Evolutionary conservation across 1,139 yeast genomes (phyloP).

Genomic region (Taphrina deformans): DNA sequence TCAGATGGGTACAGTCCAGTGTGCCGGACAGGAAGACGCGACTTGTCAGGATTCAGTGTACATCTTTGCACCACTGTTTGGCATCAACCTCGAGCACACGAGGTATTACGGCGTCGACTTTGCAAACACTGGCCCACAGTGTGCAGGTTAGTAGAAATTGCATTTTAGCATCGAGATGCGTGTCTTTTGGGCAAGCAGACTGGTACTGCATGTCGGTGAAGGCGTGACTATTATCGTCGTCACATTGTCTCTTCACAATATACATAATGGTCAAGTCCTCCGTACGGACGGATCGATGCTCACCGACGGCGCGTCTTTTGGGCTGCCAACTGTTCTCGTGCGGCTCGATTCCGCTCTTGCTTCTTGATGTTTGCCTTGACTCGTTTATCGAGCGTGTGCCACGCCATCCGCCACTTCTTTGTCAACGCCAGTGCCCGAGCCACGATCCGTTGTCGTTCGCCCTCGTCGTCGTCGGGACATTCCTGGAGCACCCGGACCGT

Average conservation of each 20-base stretch:
- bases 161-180: too few relatives aligned
- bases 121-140: not conserved
- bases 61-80: not conserved
- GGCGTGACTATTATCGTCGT: not conserved
- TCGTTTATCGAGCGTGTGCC: slow-evolving; percentile 9
- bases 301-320: slow-evolving; percentile 5
- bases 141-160: too few relatives aligned
- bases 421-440: slow-evolving; percentile 1
- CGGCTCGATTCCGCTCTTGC: slow-evolving; percentile 10
- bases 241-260: too few relatives aligned
- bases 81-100: not conserved
- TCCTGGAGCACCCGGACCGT: not conserved
- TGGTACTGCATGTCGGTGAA: not conserved
- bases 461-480: not conserved
- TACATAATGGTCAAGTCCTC: too few relatives aligned
- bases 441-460: not conserved
- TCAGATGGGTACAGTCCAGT: not conserved
- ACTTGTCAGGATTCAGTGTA: not conserved
- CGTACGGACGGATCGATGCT: too few relatives aligned
- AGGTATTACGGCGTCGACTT: not conserved
- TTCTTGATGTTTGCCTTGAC: slow-evolving; percentile 8
- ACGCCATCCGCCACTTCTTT: not conserved
- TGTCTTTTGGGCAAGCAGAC: too few relatives aligned
- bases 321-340: not conserved
- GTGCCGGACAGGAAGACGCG: not conserved